These are phyloP conservation scores for Phytophthora pini DNA, from an alignment of 352 stramenopile species.

Conservation along the genomic window DNA sequence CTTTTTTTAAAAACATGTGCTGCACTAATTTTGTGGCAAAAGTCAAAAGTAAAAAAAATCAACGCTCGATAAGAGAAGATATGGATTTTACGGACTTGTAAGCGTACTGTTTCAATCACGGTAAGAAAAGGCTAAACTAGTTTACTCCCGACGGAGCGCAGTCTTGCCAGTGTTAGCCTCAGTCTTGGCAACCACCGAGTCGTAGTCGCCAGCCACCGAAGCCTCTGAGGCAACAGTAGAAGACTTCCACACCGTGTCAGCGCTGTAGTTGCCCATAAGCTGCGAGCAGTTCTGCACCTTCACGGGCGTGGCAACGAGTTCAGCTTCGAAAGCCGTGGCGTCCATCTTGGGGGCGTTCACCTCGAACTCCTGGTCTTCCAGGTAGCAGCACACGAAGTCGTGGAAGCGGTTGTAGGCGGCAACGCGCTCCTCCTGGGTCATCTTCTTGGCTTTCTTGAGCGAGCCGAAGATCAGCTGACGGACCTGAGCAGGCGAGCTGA, in stretches of 20 bases:
- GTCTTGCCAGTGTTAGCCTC: not conserved
- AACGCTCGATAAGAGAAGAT: not conserved
- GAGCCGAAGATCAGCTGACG: conserved; percentile 33
- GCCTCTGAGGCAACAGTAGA: not conserved
- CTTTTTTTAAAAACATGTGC: too few species aligned
- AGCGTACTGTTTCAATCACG: conserved; percentile 1
- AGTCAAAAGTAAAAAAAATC: not conserved
- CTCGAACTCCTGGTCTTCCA: conserved; percentile 33
- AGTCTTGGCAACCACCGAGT: not conserved
- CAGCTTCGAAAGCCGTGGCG: conserved; percentile 5
- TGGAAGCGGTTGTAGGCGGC: conserved; percentile 35
- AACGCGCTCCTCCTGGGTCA: conserved; percentile 19
- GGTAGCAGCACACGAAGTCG: conserved; percentile 36
- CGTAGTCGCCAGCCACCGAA: conserved; percentile 1
- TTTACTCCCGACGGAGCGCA: conserved; percentile 13
- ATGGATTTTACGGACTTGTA: conserved; percentile 8
- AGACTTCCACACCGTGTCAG: conserved; percentile 20
- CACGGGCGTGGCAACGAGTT: conserved; percentile 23
- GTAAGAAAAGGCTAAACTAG: not conserved
- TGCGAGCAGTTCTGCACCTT: conserved; percentile 29
- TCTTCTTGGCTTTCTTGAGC: conserved; percentile 17
- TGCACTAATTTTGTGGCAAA: not conserved
- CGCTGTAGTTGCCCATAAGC: conserved; percentile 23
- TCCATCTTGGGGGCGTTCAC: conserved; percentile 27
- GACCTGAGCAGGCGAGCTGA: conserved; percentile 15